Base-by-base conservation (phyloP, 2,329 filamentous ascomycete species). In the Cytospora schulzeri region DNA sequence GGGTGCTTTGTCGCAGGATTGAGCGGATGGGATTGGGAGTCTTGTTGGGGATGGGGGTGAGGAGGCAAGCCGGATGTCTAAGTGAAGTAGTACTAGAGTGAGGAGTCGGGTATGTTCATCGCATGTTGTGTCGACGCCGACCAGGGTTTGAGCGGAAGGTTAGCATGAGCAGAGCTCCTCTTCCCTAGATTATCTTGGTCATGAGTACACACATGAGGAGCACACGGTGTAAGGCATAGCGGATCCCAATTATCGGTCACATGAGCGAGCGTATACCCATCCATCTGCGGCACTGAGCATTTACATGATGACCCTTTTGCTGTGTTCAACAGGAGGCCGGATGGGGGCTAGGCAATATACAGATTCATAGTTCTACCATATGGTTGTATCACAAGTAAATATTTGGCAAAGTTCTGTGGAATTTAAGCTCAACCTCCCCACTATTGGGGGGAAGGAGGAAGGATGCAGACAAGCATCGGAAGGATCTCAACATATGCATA, bases 1-100 rank as follows among this genome's bases (percentile, higher is more conserved):
- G 24, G 66, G 66, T 8, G 53, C 56, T 3, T 54, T 67, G 15
- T 57, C 54, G 26, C 59, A 65, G 28, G 24, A n/a, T 8, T 67
- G 62, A 60, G 28, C n/a, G 45, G 45, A 12, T 48, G n/a, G 45
- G n/a, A 12, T n/a, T n/a, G n/a, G n/a, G n/a, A n/a, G n/a, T 15
- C 2, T 15, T 2, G 17, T n/a, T 48, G n/a, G 45, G 45, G 45
- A 48, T 9, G 45, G n/a, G n/a, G 19, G 9, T 2, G 19, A 3
- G n/a, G n/a, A 11, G n/a, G 17, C 4, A 5, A 31, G 4, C 29
- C 9, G 29, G 29, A 31, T 41, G 15, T n/a, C 38, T 1, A 7
- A 41, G 38, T 5, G 38, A 41, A 41, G 38, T 41, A 41, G 38
- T 41, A 9, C 6, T n/a, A 6, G n/a, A n/a, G 38, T 31, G 29